Evolutionary conservation across 345 rosid species (phyloP), one percentile per base, ranked within the genome.

Genomic region (Eucalyptus lansdowneana): DNA sequence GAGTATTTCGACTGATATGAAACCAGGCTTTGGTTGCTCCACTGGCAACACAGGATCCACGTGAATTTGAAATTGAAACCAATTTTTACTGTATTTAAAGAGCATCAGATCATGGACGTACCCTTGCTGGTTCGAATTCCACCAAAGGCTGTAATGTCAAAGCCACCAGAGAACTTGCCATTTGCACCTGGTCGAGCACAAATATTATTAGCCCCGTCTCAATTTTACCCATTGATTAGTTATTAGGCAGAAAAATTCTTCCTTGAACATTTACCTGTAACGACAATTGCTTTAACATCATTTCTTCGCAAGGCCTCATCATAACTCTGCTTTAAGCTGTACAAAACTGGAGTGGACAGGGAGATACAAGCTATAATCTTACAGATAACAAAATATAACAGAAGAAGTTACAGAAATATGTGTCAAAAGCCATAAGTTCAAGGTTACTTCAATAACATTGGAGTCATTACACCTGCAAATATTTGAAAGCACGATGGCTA

Each of bases 141-240:
- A 80, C 95, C 95, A 85, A 98, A 98, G 65, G 94, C 93, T 45
- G 96, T 58, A 76, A 98, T 96, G 91, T 97, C 99, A 94, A 96
- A 97, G 76, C 99, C 99, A 89, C 99, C 99, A 89, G 98, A 97
- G 92, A 98, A 98, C 92, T 93, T 98, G 65, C 97, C 99, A 72
- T 94, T 97, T 34, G 95, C 96, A 88, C 99, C 99, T 97, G 95
- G 86, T 89, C 86, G 89, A 50, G 87, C 5, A 67, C 88, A 76
- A 87, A 53, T 31, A 88, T 21, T 15, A 90, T 89, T 86, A 86
- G 88, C 49, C 45, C 22, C 47, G 34, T 62, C 14, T 65, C 15
- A 50, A 81, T 80, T 54, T 76, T 87, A 42, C 24, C 14, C 34
- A 31, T 14, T 44, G 29, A 67, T n/a, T 25, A 19, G 44, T 17